A percentile compares a stretch with the other conserved stretches of the same genome.
phyloP scores from a whole-genome alignment of 2,329 filamentous ascomycete species.

The Cordyceps militaris region DNA sequence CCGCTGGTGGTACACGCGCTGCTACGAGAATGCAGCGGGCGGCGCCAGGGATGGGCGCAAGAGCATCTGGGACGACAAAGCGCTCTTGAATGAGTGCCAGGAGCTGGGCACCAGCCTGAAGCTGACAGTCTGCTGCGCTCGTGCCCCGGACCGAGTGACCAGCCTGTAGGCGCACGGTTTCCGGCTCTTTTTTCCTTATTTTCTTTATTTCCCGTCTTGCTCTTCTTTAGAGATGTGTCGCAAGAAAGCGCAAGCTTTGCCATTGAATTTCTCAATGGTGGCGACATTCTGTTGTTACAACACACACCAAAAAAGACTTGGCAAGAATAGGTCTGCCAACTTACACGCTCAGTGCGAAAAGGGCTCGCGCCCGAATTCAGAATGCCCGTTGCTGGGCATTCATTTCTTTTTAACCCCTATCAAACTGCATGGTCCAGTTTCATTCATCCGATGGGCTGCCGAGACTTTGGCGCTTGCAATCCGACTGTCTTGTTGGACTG shows the following conservation, averaged over 20 bases:
- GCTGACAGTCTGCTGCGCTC: constrained; percentile 83
- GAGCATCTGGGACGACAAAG: constrained; percentile 73
- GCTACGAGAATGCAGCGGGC: constrained; percentile 70
- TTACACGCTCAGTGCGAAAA: constrained; percentile 2
- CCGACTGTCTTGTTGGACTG: not conserved
- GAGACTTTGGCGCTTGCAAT: not conserved
- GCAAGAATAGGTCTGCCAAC: not conserved
- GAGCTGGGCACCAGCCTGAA: constrained; percentile 81
- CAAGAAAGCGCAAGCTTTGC: constrained; percentile 4
- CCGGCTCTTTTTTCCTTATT: not conserved
- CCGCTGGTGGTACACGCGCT: constrained; percentile 92
- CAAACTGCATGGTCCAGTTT: not conserved
- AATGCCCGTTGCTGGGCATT: not conserved
- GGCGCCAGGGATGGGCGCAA: constrained; percentile 26
- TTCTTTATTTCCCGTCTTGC: not conserved
- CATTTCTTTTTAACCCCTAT: not conserved
- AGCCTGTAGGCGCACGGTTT: constrained; percentile 30
- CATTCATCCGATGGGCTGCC: not conserved
- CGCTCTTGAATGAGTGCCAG: constrained; percentile 76
- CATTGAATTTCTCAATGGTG: not conserved
- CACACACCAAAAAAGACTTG: not conserved
- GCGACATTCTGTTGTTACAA: not conserved
- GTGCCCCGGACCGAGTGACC: constrained; percentile 59
- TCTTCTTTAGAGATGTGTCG: not conserved
- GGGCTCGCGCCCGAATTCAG: constrained; percentile 9